A percentile compares a stretch with the other conserved stretches of the same genome.
These are phyloP conservation scores for Leccinum longicurvipes DNA, from an alignment of 768 basidiomycete genomes.

Conservation along the genomic window DNA sequence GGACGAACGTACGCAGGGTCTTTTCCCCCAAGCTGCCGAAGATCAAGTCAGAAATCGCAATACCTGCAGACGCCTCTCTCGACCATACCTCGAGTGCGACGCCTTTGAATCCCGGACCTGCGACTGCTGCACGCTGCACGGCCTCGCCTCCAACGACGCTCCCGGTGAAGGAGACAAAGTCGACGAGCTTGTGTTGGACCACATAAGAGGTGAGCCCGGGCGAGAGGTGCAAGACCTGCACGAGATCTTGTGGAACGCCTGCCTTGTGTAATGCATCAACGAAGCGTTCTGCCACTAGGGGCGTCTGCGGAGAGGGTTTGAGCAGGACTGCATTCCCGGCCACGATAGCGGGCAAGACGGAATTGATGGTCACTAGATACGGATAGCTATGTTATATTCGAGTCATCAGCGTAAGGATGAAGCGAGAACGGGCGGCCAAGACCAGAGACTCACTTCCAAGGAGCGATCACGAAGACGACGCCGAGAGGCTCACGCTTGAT, in stretches of 20 bases:
- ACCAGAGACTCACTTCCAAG: conserved; percentile 74
- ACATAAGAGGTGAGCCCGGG: conserved; percentile 56
- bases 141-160: conserved; percentile 73
- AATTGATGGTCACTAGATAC: conserved; percentile 87
- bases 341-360: conserved; percentile 86
- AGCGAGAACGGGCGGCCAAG: background rate
- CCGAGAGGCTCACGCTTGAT: conserved; percentile 85
- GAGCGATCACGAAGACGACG: conserved; percentile 82
- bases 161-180: conserved; percentile 92
- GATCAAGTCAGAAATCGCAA: conserved; percentile 1
- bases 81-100: conserved; percentile 73
- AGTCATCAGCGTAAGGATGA: background rate
- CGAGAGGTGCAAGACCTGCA: conserved; percentile 75
- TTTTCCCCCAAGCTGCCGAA: conserved; percentile 85
- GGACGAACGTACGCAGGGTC: conserved; percentile 93
- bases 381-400: conserved; percentile 63
- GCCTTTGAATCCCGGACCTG: conserved; percentile 73
- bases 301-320: conserved; percentile 97
- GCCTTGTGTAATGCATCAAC: conserved; percentile 64
- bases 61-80: background rate
- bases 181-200: conserved; percentile 61
- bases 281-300: conserved; percentile 81
- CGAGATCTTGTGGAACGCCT: conserved; percentile 71
- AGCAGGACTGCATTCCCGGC: conserved; percentile 88
- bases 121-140: conserved; percentile 67